These are phyloP conservation scores for Pilobolus umbonatus DNA, from an alignment of 192 early-diverging fungal species.

Conservation along the genomic window DNA sequence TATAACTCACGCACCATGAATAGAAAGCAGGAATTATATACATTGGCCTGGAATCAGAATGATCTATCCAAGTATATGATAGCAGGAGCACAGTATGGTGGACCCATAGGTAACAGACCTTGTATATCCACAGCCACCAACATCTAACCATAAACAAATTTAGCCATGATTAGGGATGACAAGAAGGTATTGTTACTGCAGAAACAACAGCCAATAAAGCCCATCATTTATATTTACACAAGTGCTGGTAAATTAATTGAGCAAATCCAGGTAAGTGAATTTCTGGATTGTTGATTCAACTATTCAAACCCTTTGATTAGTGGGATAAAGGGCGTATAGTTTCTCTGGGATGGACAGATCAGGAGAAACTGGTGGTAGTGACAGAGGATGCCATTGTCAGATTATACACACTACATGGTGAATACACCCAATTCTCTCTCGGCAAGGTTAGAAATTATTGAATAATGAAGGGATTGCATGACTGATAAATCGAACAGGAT, in stretches of 20 bases:
- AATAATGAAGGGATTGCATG: background rate
- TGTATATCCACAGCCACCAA: background rate
- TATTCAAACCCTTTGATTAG: slow-evolving; percentile 27
- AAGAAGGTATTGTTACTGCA: slow-evolving; percentile 73
- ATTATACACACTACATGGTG: slow-evolving; percentile 79
- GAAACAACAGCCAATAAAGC: slow-evolving; percentile 66
- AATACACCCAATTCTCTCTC: slow-evolving; percentile 72
- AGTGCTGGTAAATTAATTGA: slow-evolving; percentile 81
- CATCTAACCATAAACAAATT: background rate
- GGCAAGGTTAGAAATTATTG: slow-evolving; percentile 52
- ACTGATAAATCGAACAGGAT: slow-evolving; percentile 41
- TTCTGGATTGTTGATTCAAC: background rate
- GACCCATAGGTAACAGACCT: slow-evolving; percentile 72
- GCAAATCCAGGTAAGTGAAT: slow-evolving; percentile 67
- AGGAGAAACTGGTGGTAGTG: slow-evolving; percentile 83
- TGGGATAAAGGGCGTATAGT: slow-evolving; percentile 90
- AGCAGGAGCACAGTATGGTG: slow-evolving; percentile 85
- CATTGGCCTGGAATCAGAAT: slow-evolving; percentile 85
- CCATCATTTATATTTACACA: slow-evolving; percentile 81
- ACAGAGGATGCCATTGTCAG: slow-evolving; percentile 80
- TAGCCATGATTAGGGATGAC: slow-evolving; percentile 93
- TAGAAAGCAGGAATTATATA: slow-evolving; percentile 77
- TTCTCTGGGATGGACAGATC: slow-evolving; percentile 88
- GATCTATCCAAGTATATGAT: slow-evolving; percentile 81
- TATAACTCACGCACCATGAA: background rate